Percentiles rank a stretch among this genome's conserved stretches.
Conservation (phyloP, 2,329 filamentous ascomycete species). For the Chrysoporthe puriensis region DNA sequence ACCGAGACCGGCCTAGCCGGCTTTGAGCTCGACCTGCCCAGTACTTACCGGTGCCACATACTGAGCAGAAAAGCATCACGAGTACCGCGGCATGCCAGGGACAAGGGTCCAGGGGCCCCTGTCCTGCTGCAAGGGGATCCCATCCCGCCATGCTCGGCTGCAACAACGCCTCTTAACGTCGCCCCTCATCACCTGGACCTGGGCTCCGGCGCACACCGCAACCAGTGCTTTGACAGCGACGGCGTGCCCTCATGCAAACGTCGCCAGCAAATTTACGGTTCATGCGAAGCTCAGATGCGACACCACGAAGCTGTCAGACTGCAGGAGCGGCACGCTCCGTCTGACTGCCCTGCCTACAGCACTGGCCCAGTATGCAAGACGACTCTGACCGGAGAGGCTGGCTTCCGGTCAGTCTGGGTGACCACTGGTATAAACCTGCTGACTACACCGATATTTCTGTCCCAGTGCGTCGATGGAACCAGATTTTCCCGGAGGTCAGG, state of each 20-base stretch:
- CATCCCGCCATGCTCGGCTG: neutral
- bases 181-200: neutral
- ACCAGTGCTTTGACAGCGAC: neutral
- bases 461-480: conserved; percentile 10
- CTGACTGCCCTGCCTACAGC: conserved; percentile 3
- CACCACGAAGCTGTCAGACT: neutral
- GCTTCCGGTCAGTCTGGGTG: neutral
- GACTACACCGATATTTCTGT: neutral
- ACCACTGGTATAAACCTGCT: neutral
- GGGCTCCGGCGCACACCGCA: neutral
- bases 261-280: neutral
- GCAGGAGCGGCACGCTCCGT: conserved; percentile 18
- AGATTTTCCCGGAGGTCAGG: neutral
- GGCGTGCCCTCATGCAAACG: neutral
- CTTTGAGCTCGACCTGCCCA: neutral
- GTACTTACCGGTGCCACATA: neutral
- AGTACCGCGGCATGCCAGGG: neutral
- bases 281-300: neutral
- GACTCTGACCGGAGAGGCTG: conserved; percentile 17
- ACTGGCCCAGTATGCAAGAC: conserved; percentile 11
- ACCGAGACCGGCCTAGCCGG: conserved; percentile 14
- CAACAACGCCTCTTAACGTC: neutral
- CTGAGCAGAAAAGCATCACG: no score
- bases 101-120: neutral
- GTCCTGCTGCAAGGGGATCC: neutral